Conservation (phyloP, 108 stramenopile genomes). For the Parmales sp. region DNA sequence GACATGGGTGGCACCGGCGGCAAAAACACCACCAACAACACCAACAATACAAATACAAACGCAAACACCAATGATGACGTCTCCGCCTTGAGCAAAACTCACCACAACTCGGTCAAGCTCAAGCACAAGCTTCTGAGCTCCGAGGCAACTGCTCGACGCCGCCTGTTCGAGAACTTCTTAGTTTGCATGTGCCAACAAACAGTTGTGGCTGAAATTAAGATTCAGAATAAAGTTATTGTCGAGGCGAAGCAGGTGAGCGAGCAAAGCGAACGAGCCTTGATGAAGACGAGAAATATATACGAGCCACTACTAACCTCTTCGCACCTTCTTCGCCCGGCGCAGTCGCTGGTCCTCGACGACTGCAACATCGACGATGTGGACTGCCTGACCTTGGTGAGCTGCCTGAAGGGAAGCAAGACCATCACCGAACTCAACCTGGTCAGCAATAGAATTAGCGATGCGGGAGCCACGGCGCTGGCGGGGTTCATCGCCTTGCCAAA, state of each 20-base stretch:
- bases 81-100: too few relatives aligned
- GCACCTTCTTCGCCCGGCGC: too few relatives aligned
- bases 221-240: background rate
- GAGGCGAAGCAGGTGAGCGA: background rate
- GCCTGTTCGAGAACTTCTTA: constrained; percentile 10
- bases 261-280: background rate
- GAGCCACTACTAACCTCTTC: background rate
- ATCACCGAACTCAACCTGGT: constrained; percentile 1
- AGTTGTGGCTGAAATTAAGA: background rate
- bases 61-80: too few relatives aligned
- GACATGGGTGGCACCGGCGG: too few relatives aligned
- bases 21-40: too few relatives aligned
- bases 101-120: too few relatives aligned
- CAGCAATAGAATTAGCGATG: background rate
- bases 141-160: background rate
- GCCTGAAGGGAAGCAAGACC: constrained; percentile 4
- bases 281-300: background rate
- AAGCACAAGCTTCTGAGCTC: too few relatives aligned
- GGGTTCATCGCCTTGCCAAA: background rate
- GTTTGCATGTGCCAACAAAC: background rate
- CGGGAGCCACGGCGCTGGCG: constrained; percentile 5
- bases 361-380: constrained; percentile 10
- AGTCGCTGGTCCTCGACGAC: constrained; percentile 4
- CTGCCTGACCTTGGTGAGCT: background rate
- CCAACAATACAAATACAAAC: too few relatives aligned